phyloP scores from a whole-genome alignment of 164 flowering plant genomes.

The Vitis cinerea region DNA sequence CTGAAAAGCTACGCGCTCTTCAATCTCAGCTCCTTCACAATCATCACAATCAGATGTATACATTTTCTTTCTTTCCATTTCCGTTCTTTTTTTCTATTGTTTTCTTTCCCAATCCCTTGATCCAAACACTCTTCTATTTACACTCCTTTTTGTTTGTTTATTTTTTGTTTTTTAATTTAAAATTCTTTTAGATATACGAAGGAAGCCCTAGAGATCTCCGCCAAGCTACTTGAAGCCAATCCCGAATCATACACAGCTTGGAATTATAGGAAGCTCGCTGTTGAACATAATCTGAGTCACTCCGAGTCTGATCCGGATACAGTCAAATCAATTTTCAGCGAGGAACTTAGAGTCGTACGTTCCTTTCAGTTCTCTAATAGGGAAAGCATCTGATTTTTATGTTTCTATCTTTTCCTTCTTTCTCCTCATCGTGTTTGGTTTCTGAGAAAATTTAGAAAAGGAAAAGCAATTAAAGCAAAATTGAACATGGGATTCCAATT shows the following conservation, averaged over 20 bases:
- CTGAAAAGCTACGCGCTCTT: slow-evolving; percentile 57
- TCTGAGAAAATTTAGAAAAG: not conserved
- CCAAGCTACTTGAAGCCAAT: slow-evolving; percentile 69
- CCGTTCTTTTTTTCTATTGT: not conserved
- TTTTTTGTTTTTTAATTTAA: not conserved
- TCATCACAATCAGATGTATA: slow-evolving; percentile 68
- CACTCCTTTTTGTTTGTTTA: not conserved
- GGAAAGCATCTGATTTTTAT: not conserved
- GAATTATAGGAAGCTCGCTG: slow-evolving; percentile 87
- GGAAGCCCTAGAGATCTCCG: slow-evolving; percentile 68
- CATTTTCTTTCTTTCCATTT: not conserved
- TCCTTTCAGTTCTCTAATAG: not conserved
- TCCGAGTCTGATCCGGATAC: slow-evolving; percentile 40
- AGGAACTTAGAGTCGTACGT: slow-evolving; percentile 73
- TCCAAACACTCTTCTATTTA: not conserved
- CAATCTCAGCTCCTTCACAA: slow-evolving; percentile 67
- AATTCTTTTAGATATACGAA: slow-evolving; percentile 51
- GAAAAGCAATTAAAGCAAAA: not conserved
- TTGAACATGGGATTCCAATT: no score
- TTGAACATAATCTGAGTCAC: slow-evolving; percentile 37
- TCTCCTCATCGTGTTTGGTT: not conserved
- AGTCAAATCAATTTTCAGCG: slow-evolving; percentile 52
- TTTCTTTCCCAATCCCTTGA: not conserved
- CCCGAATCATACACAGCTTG: slow-evolving; percentile 85
- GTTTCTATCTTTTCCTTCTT: not conserved